These are phyloP conservation scores for Ogataea dorogensis DNA, from an alignment of 805 yeast species.

Conservation along the genomic window DNA sequence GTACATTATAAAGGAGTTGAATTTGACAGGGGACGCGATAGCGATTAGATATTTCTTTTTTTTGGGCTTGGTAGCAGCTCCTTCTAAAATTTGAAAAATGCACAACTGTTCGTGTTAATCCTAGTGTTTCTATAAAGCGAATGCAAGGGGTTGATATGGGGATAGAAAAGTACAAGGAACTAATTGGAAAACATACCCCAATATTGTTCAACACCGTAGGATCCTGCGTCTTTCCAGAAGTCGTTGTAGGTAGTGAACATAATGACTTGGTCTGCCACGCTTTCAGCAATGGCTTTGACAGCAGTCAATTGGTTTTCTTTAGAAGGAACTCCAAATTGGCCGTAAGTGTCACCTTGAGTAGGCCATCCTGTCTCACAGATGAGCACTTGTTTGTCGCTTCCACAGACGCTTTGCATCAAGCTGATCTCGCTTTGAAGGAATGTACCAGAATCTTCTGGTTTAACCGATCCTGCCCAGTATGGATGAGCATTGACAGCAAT, in stretches of 20 bases:
- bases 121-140: conserved; percentile 6
- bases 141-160: conserved; percentile 4
- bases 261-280: conserved; percentile 48
- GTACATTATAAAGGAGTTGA: conserved; percentile 10
- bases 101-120: conserved; percentile 1
- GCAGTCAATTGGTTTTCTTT: conserved; percentile 50
- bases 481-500: conserved; percentile 69
- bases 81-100: conserved; percentile 1
- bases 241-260: conserved; percentile 64
- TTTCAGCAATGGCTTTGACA: conserved; percentile 45
- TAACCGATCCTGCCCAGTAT: conserved; percentile 56
- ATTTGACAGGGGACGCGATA: no score
- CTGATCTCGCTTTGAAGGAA: conserved; percentile 50
- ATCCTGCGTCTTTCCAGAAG: conserved; percentile 58
- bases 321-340: conserved; percentile 53
- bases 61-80: conserved; percentile 1
- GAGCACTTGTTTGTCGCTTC: conserved; percentile 46
- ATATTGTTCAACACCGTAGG: conserved; percentile 57
- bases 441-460: conserved; percentile 51
- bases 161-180: no score
- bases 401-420: conserved; percentile 45
- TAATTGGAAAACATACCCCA: conserved; percentile 48
- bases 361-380: conserved; percentile 76
- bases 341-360: conserved; percentile 53
- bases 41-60: no score